phyloP scores from a whole-genome alignment of 345 rosid genomes.

The Euphorbia peplus region DNA sequence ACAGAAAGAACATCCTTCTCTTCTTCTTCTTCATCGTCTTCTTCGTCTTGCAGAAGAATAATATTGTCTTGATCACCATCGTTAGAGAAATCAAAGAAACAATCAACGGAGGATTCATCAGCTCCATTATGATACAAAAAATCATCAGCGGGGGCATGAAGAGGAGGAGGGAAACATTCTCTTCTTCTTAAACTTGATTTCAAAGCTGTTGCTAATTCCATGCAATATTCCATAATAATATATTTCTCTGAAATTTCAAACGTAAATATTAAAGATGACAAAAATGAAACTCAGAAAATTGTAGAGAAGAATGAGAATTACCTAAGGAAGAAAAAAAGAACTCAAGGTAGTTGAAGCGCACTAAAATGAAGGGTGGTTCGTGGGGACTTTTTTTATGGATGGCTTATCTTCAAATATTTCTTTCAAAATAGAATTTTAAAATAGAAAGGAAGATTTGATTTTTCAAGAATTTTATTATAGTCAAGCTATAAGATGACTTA shows the following conservation, averaged over 20 bases:
- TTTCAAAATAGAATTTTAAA: background rate
- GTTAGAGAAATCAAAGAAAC: slow-evolving; percentile 59
- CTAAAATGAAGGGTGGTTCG: slow-evolving; percentile 38
- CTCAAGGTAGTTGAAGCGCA: slow-evolving; percentile 32
- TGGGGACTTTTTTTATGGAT: slow-evolving; percentile 42
- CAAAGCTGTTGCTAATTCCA: slow-evolving; percentile 51
- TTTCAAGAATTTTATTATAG: background rate
- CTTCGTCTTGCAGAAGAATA: slow-evolving; percentile 21
- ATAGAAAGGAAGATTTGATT: background rate
- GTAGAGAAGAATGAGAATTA: background rate
- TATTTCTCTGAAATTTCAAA: background rate
- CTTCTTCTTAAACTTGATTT: slow-evolving; percentile 50
- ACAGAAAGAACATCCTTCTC: slow-evolving; percentile 39
- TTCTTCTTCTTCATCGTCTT: slow-evolving; percentile 38
- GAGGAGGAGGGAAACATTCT: slow-evolving; percentile 28
- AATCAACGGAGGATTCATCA: slow-evolving; percentile 70
- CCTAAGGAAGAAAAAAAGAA: background rate
- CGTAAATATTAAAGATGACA: too few species aligned
- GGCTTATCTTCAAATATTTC: slow-evolving; percentile 29
- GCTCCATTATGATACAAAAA: slow-evolving; percentile 19
- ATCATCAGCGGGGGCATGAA: slow-evolving; percentile 49
- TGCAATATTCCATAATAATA: slow-evolving; percentile 47
- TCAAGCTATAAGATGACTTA: slow-evolving; percentile 5
- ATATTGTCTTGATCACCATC: slow-evolving; percentile 13
- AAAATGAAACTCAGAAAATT: too few species aligned